phyloP scores from a whole-genome alignment of 768 basidiomycete genomes.

The Rhizopogon sp. region DNA sequence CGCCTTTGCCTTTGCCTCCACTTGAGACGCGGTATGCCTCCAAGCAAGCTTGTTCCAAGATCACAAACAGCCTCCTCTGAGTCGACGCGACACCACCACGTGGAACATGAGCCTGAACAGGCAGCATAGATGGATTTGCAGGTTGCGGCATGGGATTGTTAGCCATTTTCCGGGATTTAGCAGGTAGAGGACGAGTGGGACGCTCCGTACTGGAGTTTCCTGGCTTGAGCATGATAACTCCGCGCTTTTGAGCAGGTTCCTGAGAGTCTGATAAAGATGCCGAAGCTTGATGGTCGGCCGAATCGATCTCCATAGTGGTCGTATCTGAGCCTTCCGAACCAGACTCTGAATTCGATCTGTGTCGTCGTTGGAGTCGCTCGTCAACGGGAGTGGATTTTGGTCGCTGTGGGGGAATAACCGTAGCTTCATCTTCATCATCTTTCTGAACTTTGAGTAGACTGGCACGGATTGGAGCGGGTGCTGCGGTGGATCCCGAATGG shows the following conservation, averaged over 20 bases:
- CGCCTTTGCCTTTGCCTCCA: constrained; percentile 45
- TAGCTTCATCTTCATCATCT: constrained; percentile 17
- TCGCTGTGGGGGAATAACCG: constrained; percentile 51
- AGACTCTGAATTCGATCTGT: constrained; percentile 37
- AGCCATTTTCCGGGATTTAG: constrained; percentile 51
- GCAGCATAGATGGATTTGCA: constrained; percentile 77
- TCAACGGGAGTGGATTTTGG: constrained; percentile 70
- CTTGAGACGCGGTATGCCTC: constrained; percentile 88
- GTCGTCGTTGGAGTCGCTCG: constrained; percentile 48
- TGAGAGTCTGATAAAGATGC: constrained; percentile 4
- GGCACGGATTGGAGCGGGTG: constrained; percentile 22
- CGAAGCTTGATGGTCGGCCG: neutral
- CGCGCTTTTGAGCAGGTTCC: constrained; percentile 11
- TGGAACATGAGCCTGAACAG: constrained; percentile 74
- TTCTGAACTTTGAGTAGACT: constrained; percentile 14
- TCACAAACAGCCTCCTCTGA: constrained; percentile 76
- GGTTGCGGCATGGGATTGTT: constrained; percentile 43
- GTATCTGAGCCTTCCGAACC: constrained; percentile 28
- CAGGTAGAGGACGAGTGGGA: constrained; percentile 61
- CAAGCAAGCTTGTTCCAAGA: constrained; percentile 91
- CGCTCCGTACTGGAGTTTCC: constrained; percentile 31
- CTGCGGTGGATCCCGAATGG: constrained; percentile 53
- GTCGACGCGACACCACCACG: constrained; percentile 46
- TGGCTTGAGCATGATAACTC: constrained; percentile 17
- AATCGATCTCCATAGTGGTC: constrained; percentile 25